Conservation (phyloP, 805 yeast genomes). For the Ascoidea asiatica region DNA sequence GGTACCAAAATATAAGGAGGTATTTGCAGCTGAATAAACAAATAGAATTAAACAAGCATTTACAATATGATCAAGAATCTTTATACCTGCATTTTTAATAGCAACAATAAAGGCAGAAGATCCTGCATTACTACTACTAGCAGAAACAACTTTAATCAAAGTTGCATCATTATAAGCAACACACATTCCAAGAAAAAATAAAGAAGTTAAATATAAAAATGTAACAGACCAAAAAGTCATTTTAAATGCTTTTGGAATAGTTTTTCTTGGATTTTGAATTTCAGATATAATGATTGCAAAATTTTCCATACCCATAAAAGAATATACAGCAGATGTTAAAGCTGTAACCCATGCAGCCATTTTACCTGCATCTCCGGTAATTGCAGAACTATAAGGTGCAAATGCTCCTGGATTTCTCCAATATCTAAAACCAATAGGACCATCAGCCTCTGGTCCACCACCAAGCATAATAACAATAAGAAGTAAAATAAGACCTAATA, state of each 20-base stretch:
- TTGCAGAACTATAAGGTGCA: conserved; percentile 12
- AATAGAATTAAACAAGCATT: conserved; percentile 35
- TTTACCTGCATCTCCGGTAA: conserved; percentile 30
- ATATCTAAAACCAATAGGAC: conserved; percentile 22
- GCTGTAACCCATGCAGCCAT: conserved; percentile 41
- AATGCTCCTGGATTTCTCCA: conserved; percentile 30
- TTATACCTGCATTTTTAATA: conserved; percentile 32
- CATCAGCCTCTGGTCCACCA: conserved; percentile 26
- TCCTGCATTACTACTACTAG: conserved; percentile 26
- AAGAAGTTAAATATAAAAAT: conserved; percentile 37
- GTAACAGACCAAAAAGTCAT: conserved; percentile 42
- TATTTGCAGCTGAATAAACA: conserved; percentile 27
- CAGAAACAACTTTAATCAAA: conserved; percentile 20
- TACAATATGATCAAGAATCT: conserved; percentile 31
- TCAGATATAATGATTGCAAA: conserved; percentile 37
- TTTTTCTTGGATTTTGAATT: conserved; percentile 31
- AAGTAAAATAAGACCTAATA: conserved; percentile 24
- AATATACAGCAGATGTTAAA: conserved; percentile 36
- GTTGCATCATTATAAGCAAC: conserved; percentile 34
- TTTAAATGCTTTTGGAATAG: conserved; percentile 37
- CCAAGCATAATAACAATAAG: conserved; percentile 25
- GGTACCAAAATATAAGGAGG: conserved; percentile 31
- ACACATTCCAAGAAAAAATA: conserved; percentile 41
- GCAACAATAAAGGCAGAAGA: conserved; percentile 39
- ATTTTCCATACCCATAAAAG: conserved; percentile 37